A percentile compares a stretch with the other conserved stretches of the same genome.
Conservation (phyloP, 2,329 filamentous ascomycete genomes). For the Ophiostoma tasmaniense region DNA sequence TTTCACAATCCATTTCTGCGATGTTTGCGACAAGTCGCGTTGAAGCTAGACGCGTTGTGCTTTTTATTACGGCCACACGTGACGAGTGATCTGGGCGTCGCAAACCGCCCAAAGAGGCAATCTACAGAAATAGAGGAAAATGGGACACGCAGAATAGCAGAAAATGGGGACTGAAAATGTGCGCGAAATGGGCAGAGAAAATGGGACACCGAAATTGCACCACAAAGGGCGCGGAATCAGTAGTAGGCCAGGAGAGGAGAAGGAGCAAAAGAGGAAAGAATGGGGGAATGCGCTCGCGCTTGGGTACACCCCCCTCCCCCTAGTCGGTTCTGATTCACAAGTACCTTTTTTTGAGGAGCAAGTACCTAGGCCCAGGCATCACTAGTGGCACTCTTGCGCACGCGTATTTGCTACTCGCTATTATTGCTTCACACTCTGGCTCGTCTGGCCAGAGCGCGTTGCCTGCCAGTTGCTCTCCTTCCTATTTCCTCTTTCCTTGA, state of each 20-base stretch:
- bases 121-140: not conserved
- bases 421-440: not conserved
- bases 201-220: not conserved
- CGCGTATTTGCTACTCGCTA: not conserved
- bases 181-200: not conserved
- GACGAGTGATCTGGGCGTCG: conserved; percentile 3
- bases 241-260: not conserved
- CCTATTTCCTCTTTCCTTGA: not conserved
- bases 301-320: conserved; percentile 4
- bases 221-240: not conserved
- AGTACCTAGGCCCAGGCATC: not conserved
- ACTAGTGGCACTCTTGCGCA: not conserved
- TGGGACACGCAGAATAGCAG: not conserved
- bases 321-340: conserved; percentile 1
- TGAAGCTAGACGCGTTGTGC: not conserved
- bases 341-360: not conserved
- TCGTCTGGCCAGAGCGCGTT: not conserved
- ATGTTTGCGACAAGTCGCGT: conserved; percentile 2
- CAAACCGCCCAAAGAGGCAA: conserved; percentile 2
- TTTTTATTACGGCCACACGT: not conserved
- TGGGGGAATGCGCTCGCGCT: not conserved
- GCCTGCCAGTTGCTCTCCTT: not conserved
- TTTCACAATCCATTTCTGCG: not conserved
- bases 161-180: not conserved
- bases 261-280: not conserved